Evolutionary conservation across 352 stramenopile genomes (phyloP).

Genomic region (Globisporangium yorkense): DNA sequence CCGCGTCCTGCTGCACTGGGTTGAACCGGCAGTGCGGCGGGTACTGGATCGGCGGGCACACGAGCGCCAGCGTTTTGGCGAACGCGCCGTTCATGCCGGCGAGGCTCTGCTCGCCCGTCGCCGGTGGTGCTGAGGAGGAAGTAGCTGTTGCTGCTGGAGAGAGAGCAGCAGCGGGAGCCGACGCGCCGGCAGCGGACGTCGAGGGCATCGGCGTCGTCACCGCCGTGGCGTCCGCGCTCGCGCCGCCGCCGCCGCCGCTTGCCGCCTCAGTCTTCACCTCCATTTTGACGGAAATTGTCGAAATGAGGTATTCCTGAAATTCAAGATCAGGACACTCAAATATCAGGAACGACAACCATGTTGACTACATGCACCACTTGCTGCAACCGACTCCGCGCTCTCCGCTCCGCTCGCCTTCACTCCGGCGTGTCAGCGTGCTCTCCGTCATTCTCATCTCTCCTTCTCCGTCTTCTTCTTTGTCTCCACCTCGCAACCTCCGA

Average conservation of each 20-base stretch:
- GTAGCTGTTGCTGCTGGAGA: not conserved
- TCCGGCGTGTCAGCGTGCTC: too few relatives aligned
- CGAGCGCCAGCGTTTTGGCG: constrained; percentile 64
- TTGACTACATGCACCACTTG: too few relatives aligned
- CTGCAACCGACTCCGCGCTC: too few relatives aligned
- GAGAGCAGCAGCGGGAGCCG: not conserved
- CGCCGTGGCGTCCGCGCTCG: constrained; percentile 8
- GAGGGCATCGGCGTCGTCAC: constrained; percentile 10
- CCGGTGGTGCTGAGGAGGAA: not conserved
- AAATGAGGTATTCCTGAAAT: not conserved
- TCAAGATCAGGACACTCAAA: not conserved
- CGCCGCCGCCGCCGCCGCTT: not conserved
- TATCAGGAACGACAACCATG: not conserved
- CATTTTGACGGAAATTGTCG: constrained; percentile 1
- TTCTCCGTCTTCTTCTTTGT: not conserved
- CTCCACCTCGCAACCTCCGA: not conserved
- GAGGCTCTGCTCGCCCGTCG: constrained; percentile 32
- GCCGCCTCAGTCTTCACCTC: constrained; percentile 13
- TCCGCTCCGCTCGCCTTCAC: too few relatives aligned
- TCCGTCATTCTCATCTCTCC: not conserved
- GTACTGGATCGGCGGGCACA: constrained; percentile 79
- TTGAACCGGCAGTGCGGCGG: constrained; percentile 81
- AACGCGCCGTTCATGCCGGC: constrained; percentile 72
- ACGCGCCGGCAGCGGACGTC: not conserved
- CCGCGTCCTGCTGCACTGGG: constrained; percentile 69